Evolutionary conservation across 371 early-diverging fungal genomes (phyloP).

Genomic region (Homolaphlyctis polyrhiza): DNA sequence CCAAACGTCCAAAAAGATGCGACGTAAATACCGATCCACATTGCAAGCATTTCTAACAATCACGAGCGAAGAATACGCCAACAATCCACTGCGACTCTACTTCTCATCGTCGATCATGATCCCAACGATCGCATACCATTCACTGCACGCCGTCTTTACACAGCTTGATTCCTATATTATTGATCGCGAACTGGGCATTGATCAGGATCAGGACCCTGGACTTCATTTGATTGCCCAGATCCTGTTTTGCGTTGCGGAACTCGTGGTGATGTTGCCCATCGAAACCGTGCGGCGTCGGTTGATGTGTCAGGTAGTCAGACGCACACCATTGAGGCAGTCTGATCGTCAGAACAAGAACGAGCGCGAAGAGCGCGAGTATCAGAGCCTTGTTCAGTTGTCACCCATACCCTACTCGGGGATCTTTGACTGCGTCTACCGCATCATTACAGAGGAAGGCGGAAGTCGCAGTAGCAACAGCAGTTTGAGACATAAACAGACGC

Average conservation of each 20-base stretch:
- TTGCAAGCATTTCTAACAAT: constrained; percentile 47
- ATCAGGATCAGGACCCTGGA: constrained; percentile 60
- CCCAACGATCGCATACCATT: constrained; percentile 72
- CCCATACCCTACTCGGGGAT: constrained; percentile 83
- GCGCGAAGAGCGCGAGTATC: constrained; percentile 38
- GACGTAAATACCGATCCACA: constrained; percentile 53
- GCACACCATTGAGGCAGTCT: neutral
- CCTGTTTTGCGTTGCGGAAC: constrained; percentile 53
- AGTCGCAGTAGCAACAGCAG: no score
- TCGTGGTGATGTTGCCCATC: constrained; percentile 73
- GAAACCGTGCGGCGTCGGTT: constrained; percentile 83
- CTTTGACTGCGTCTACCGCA: constrained; percentile 70
- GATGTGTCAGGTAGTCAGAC: constrained; percentile 57
- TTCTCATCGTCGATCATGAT: constrained; percentile 13
- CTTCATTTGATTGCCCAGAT: constrained; percentile 62
- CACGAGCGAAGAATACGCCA: neutral
- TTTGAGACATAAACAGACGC: no score
- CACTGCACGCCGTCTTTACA: constrained; percentile 64
- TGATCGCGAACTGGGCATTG: constrained; percentile 59
- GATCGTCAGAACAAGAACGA: neutral
- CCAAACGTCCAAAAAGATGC: constrained; percentile 11
- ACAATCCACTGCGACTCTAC: neutral
- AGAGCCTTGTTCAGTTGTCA: constrained; percentile 66
- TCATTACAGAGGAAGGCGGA: constrained; percentile 87
- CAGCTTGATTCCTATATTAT: constrained; percentile 65